These are phyloP conservation scores for Dactylellina drechsleri DNA, from an alignment of 2,329 filamentous ascomycete species.

Conservation along the genomic window DNA sequence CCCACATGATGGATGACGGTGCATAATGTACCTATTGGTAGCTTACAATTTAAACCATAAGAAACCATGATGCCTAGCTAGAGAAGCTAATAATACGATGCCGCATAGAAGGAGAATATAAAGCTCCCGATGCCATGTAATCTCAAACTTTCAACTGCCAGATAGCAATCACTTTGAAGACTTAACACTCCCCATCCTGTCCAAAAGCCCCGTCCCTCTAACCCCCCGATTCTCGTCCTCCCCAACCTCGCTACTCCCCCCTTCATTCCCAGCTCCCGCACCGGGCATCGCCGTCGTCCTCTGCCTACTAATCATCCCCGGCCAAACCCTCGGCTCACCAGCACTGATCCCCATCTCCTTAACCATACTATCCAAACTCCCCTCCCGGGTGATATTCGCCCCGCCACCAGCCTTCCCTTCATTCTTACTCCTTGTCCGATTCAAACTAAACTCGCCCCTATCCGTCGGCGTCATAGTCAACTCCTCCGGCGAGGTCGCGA, in stretches of 20 bases:
- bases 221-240: conserved; percentile 21
- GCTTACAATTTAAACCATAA: too few species aligned
- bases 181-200: conserved; percentile 7
- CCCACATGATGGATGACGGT: too few species aligned
- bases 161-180: conserved; percentile 1
- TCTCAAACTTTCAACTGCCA: too few species aligned
- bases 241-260: conserved; percentile 18
- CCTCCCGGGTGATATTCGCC: conserved; percentile 26
- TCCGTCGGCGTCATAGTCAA: conserved; percentile 18
- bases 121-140: background rate
- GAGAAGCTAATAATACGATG: background rate
- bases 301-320: conserved; percentile 57
- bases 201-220: conserved; percentile 41
- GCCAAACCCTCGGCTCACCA: conserved; percentile 58
- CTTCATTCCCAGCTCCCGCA: background rate
- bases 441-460: conserved; percentile 33
- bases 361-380: conserved; percentile 39
- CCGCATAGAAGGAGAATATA: background rate
- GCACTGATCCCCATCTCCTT: conserved; percentile 58
- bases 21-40: too few species aligned
- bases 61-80: too few species aligned
- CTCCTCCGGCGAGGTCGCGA: conserved; percentile 20
- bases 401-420: conserved; percentile 22
- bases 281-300: conserved; percentile 29
- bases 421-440: conserved; percentile 36